Evolutionary conservation across 306 rosid species (phyloP), one percentile per base, ranked within the genome.

Genomic region (Prunus fruticosa): DNA sequence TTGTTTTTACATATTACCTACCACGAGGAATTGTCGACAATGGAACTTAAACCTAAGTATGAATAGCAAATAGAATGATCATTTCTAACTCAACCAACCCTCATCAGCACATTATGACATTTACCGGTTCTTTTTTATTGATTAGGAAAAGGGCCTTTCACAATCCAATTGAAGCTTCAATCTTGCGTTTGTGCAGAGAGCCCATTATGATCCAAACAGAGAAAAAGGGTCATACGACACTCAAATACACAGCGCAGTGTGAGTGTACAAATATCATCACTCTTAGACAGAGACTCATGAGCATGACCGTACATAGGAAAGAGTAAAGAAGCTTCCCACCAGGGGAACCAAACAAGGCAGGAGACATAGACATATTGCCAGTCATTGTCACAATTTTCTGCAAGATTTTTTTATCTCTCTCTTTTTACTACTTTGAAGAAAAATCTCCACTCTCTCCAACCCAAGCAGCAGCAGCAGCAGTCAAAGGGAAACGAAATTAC

Each of bases 281-380:
- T 60, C 65, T 25, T 60, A 19, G 67, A 63, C 46, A 34, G 49
- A 64, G 50, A 30, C 52, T 20, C 9, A 5, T 71, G 74, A 67
- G 13, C 9, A 5, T 71, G 74, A 67, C 75, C 23, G 78, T 81
- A 87, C 89, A 62, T 86, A 82, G 86, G 89, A 88, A 86, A 82
- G 87, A 80, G 96, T 87, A 86, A 85, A 86, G 97, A 92, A 92
- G 88, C 87, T 92, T 92, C 97, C 96, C 88, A 88, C 86, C 81
- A 75, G 81, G 79, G 77, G 64, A 82, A 76, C 83, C 90, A 78
- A 82, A 65, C 85, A 80, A 38, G 43, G 43, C 2, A 38, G 43
- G 43, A 38, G 43, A 7, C 43, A 38, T 6, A 6, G 43, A 38
- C 43, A 38, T 38, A 6, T 38, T 77, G 79, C 45, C 85, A 85